Evolutionary conservation across 2,329 filamentous ascomycete species (phyloP), one percentile per base, ranked within the genome.

Genomic region (Cladosporium sp.): DNA sequence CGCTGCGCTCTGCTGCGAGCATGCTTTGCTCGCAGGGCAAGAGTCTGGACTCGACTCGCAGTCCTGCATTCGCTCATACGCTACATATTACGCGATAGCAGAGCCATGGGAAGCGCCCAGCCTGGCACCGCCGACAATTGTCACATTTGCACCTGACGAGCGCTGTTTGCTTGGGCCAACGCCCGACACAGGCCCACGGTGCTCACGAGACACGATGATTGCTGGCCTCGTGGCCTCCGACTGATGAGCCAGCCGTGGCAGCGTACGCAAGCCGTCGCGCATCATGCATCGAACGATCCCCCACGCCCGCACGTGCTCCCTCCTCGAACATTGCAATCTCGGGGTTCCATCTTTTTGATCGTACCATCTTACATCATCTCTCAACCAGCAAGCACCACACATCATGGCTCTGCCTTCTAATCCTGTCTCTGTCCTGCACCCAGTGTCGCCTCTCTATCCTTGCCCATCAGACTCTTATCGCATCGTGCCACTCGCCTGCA

Each of bases 251-350:
- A n/a, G n/a, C n/a, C n/a, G n/a, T n/a, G 6, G 4, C 38, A 40
- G 17, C 43, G 28, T 36, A 22, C 30, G 30, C 47, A 37, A 17
- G 25, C 47, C 47, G 47, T 37, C 22, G 47, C 47, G 30, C 34
- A 37, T 50, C 47, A 37, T 50, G 25, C 47, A 50, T 50, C 47
- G 47, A 50, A 50, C 47, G 47, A 50, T 50, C 17, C 47, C 43
- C 47, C 43, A 47, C 14, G 43, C 14, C 43, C 17, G 47, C 47
- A 50, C 30, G 47, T 50, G 47, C 47, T 37, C 6, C 25, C 17
- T 3, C 15, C 4, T 36, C n/a, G 28, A 22, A 19, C 28, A 36
- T 20, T 7, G 8, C 30, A 50, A 50, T 50, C 30, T 50, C 47
- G 17, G 28, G 25, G 25, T 50, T 37, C n/a, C 47, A 20, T 50